Evolutionary conservation across 148 eudicot genomes (phyloP).

Genomic region (Silene conica): DNA sequence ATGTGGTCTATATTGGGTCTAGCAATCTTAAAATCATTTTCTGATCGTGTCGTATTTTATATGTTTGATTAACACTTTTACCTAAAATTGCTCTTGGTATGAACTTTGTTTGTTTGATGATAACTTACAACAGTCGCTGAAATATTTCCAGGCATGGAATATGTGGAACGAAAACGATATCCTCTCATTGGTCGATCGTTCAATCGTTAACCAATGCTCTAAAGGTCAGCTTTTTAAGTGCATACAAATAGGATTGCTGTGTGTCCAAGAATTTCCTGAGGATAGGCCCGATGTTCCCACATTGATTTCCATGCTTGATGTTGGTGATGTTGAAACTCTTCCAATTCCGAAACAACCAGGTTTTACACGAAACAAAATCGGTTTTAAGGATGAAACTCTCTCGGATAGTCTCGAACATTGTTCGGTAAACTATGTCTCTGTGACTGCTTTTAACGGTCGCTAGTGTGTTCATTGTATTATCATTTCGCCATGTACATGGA

Average conservation of each 20-base stretch:
- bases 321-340: conserved; percentile 11
- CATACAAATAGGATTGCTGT: conserved; percentile 25
- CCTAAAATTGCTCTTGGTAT: too few species aligned
- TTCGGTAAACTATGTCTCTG: conserved; percentile 19
- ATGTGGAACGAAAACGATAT: conserved; percentile 27
- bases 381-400: neutral
- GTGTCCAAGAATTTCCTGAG: conserved; percentile 23
- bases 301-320: conserved; percentile 25
- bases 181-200: conserved; percentile 1
- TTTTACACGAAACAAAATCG: conserved; percentile 17
- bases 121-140: neutral
- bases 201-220: neutral
- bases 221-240: conserved; percentile 13
- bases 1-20: too few species aligned
- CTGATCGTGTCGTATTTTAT: too few species aligned
- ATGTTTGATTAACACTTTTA: too few species aligned
- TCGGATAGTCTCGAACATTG: neutral
- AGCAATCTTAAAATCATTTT: too few species aligned
- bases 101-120: too few species aligned
- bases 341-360: conserved; percentile 24
- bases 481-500: neutral
- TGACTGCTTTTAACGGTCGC: conserved; percentile 7
- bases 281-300: conserved; percentile 26
- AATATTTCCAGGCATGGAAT: conserved; percentile 27
- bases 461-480: neutral